These are phyloP conservation scores for Lagenidium sp. DNA, from an alignment of 352 stramenopile genomes.

Conservation along the genomic window DNA sequence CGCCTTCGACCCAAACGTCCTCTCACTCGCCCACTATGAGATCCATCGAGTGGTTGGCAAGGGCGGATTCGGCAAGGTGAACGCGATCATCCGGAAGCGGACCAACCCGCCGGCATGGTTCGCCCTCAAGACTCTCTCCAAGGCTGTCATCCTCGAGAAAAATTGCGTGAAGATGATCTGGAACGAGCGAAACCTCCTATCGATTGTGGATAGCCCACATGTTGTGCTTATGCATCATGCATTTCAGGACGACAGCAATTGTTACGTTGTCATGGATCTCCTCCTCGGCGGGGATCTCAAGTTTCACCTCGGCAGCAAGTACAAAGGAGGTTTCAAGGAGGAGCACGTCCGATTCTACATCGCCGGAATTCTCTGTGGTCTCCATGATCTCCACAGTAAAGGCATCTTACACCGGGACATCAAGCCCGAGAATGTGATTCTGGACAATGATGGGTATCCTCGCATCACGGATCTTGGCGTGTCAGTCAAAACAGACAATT, in stretches of 20 bases:
- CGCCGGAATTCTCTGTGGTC: conserved; percentile 42
- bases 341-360: conserved; percentile 52
- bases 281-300: conserved; percentile 65
- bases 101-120: conserved; percentile 42
- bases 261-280: conserved; percentile 76
- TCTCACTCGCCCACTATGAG: conserved; percentile 52
- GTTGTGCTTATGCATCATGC: conserved; percentile 61
- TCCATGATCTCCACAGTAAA: conserved; percentile 58
- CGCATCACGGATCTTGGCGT: conserved; percentile 68
- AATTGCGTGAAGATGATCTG: conserved; percentile 65
- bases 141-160: conserved; percentile 44
- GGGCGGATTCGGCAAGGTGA: conserved; percentile 70
- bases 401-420: conserved; percentile 74
- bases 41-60: conserved; percentile 58
- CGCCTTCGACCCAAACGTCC: conserved; percentile 25
- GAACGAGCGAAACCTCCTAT: conserved; percentile 66
- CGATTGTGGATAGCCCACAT: conserved; percentile 29
- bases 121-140: conserved; percentile 65
- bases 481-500: conserved; percentile 32
- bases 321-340: conserved; percentile 37
- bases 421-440: conserved; percentile 82
- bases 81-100: conserved; percentile 57
- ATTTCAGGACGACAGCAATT: conserved; percentile 55
- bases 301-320: conserved; percentile 40
- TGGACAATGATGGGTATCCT: conserved; percentile 69